A percentile compares a stretch with the other conserved stretches of the same genome.
These are phyloP conservation scores for Colletotrichum paranaense DNA, from an alignment of 2,329 filamentous ascomycete genomes.

Conservation along the genomic window DNA sequence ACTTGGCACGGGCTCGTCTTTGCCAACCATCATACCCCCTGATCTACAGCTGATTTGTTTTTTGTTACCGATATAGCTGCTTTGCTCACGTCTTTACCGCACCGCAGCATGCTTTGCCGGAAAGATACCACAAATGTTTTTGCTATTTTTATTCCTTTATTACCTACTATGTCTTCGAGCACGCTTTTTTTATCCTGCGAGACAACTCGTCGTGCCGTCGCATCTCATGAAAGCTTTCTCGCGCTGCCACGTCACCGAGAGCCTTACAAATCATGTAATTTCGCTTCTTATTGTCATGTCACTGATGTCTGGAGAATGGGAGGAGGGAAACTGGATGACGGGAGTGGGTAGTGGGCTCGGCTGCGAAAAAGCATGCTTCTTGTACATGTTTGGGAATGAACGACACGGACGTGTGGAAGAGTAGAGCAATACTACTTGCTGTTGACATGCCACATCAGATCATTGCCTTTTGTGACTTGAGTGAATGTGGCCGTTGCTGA, in stretches of 20 bases:
- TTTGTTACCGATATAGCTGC: conserved; percentile 27
- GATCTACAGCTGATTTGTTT: conserved; percentile 27
- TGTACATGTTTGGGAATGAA: conserved; percentile 28
- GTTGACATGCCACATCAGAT: conserved; percentile 11
- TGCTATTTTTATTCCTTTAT: conserved; percentile 17
- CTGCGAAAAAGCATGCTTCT: conserved; percentile 16
- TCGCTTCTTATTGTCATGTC: conserved; percentile 24
- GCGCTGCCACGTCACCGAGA: not conserved
- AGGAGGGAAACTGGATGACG: conserved; percentile 8
- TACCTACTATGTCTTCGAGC: not conserved
- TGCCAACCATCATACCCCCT: conserved; percentile 30
- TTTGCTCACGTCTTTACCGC: conserved; percentile 30
- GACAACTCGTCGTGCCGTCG: conserved; percentile 4
- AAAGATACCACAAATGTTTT: conserved; percentile 35
- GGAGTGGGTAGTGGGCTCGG: not conserved
- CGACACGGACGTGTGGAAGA: not conserved
- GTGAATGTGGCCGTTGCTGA: not conserved
- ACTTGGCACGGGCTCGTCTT: conserved; percentile 26
- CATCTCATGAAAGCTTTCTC: conserved; percentile 2
- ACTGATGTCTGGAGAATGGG: conserved; percentile 25
- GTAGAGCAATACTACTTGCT: conserved; percentile 22
- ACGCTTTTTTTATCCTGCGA: not conserved
- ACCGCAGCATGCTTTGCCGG: conserved; percentile 35
- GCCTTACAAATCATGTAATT: conserved; percentile 20
- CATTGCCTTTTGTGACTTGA: not conserved